Percentiles rank a stretch among this genome's conserved stretches.
Conservation (phyloP, 495 filamentous ascomycete genomes). For the Penicillium roqueforti region DNA sequence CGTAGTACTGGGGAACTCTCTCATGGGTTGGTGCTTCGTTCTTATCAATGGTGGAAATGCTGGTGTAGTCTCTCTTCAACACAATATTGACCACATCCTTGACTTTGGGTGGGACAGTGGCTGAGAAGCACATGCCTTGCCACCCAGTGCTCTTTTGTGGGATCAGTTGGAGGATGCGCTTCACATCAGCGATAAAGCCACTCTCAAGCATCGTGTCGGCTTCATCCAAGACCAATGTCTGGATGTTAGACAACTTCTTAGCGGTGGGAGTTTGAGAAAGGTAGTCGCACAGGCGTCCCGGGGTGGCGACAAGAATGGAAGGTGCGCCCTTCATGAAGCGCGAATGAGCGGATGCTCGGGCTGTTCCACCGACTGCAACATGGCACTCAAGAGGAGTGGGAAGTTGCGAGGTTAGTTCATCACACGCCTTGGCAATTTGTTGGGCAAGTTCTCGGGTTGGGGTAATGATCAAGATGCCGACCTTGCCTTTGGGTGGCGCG, state of each 20-base stretch:
- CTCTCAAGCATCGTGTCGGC: slow-evolving; percentile 63
- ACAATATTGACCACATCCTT: slow-evolving; percentile 56
- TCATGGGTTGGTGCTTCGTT: slow-evolving; percentile 59
- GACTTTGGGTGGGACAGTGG: slow-evolving; percentile 62
- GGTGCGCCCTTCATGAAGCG: slow-evolving; percentile 48
- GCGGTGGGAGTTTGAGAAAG: slow-evolving; percentile 43
- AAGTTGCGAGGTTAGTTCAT: slow-evolving; percentile 46
- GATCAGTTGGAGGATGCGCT: slow-evolving; percentile 53
- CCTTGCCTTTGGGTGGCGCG: slow-evolving; percentile 37
- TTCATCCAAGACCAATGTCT: slow-evolving; percentile 63
- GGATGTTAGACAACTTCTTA: slow-evolving; percentile 44
- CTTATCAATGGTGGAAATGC: slow-evolving; percentile 57
- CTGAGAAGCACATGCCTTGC: slow-evolving; percentile 71
- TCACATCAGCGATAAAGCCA: slow-evolving; percentile 56
- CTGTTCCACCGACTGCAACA: slow-evolving; percentile 51
- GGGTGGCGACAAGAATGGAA: slow-evolving; percentile 58
- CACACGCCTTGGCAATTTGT: slow-evolving; percentile 60
- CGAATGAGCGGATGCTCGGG: slow-evolving; percentile 39
- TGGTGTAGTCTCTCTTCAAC: slow-evolving; percentile 51
- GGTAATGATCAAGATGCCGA: slow-evolving; percentile 60
- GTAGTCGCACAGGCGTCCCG: slow-evolving; percentile 61
- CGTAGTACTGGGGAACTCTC: slow-evolving; percentile 56
- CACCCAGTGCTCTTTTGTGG: slow-evolving; percentile 54
- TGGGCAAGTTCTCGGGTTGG: slow-evolving; percentile 64
- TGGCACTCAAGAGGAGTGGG: slow-evolving; percentile 42